Evolutionary conservation across 768 basidiomycete species (phyloP), one percentile per base, ranked within the genome.

Genomic region (Cantharellus anzutake): DNA sequence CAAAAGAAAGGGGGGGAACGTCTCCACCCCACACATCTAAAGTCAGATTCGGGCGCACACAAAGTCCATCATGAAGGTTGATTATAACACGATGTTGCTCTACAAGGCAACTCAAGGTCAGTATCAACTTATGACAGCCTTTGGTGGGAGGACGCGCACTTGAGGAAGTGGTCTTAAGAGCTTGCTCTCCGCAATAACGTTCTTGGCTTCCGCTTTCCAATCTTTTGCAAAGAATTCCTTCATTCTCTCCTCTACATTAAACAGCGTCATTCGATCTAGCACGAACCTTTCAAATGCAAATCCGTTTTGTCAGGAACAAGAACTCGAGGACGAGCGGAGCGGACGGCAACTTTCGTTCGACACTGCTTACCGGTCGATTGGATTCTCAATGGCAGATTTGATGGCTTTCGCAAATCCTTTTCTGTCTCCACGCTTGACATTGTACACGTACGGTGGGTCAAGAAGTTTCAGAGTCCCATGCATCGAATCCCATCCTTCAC

Each of bases 391-490:
- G 3, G 65, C 65, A 20, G 51, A 55, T 29, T 40, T 14, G 50
- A 66, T 52, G 29, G 65, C 65, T 2, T 57, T 55, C 20, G 42
- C 58, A 5, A 64, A 44, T 29, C 61, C 65, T 41, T 60, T 55
- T 39, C 34, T 40, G 59, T 66, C 64, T 11, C 62, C 65, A 38
- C 60, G 58, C 7, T 64, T 59, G 3, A 68, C 65, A 40, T 66
- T 62, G 57, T 68, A 68, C 34, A 68, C 67, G 34, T 65, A 65
- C 4, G 67, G 67, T 14, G 65, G 63, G 2, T 62, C 60, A 3
- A 66, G 56, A 4, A 59, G 59, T 37, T 61, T 50, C 11, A 67
- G 55, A 3, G 62, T 64, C 53, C 65, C 64, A 51, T 67, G 66
- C 58, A 68, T 66, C 4, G 65, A 60, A 35, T 53, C 41, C 68